Evolutionary conservation across 1,284 basidiomycete species (phyloP).

Genomic region (Trichosporon sp.): DNA sequence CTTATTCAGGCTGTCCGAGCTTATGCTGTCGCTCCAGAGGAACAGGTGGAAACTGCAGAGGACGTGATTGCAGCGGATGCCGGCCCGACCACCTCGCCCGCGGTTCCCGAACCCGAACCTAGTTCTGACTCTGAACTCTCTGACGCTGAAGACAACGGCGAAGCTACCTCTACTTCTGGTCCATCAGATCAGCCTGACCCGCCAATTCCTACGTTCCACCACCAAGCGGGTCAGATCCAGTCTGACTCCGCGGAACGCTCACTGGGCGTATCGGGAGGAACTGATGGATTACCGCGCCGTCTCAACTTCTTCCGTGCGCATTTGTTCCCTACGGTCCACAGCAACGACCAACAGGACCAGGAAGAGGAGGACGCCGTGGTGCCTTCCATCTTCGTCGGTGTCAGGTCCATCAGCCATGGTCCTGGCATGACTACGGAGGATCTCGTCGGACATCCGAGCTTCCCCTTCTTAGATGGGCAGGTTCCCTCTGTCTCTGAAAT

Average conservation of each 20-base stretch:
- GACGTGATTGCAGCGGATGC: slow-evolving; percentile 18
- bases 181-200: neutral
- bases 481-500: slow-evolving; percentile 29
- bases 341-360: slow-evolving; percentile 18
- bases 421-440: slow-evolving; percentile 47
- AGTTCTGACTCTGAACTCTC: neutral
- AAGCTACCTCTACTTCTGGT: neutral
- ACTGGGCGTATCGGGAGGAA: slow-evolving; percentile 40
- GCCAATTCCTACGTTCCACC: slow-evolving; percentile 44
- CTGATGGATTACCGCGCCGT: slow-evolving; percentile 41
- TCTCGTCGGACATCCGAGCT: slow-evolving; percentile 45
- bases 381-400: slow-evolving; percentile 54
- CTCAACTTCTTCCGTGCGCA: slow-evolving; percentile 57
- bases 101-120: neutral
- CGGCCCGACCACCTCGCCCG: neutral
- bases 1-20: slow-evolving; percentile 49
- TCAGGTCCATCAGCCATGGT: slow-evolving; percentile 48
- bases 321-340: slow-evolving; percentile 48
- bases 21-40: slow-evolving; percentile 38
- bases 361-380: slow-evolving; percentile 40
- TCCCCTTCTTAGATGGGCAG: slow-evolving; percentile 50
- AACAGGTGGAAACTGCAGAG: slow-evolving; percentile 22
- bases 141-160: neutral
- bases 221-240: slow-evolving; percentile 43
- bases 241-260: slow-evolving; percentile 20